A percentile compares a stretch with the other conserved stretches of the same genome.
Conservation (phyloP, 495 filamentous ascomycete species). For the Margaritispora aquatica region DNA sequence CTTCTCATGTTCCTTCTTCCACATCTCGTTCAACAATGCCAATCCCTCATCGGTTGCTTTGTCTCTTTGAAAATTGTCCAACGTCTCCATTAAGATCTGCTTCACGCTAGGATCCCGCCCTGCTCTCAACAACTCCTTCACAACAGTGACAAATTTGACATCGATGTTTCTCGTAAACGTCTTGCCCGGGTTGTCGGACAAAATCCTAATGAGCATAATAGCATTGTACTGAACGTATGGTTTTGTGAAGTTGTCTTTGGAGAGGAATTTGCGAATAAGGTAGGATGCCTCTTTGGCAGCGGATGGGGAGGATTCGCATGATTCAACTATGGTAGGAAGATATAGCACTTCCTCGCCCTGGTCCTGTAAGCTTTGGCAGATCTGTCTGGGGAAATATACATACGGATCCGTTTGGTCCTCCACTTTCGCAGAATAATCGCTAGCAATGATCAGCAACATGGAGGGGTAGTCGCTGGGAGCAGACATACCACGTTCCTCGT, state of each 20-base stretch:
- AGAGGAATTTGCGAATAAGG: conserved; percentile 75
- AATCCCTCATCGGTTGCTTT: conserved; percentile 72
- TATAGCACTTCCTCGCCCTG: conserved; percentile 85
- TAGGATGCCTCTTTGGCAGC: conserved; percentile 74
- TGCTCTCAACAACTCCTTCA: conserved; percentile 69
- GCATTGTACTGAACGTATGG: conserved; percentile 86
- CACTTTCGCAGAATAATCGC: conserved; percentile 73
- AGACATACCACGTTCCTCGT: conserved; percentile 42
- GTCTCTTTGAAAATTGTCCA: conserved; percentile 62
- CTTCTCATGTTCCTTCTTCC: conserved; percentile 78
- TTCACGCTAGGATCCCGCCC: conserved; percentile 70
- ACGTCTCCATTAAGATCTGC: conserved; percentile 79
- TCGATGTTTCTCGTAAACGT: conserved; percentile 87
- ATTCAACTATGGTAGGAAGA: conserved; percentile 91
- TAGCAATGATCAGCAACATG: conserved; percentile 21
- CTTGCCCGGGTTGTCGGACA: conserved; percentile 84
- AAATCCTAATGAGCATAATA: conserved; percentile 91
- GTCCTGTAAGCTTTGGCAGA: conserved; percentile 28
- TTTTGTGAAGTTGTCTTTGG: conserved; percentile 53
- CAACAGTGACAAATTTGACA: conserved; percentile 63
- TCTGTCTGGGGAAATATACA: background rate
- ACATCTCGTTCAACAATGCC: conserved; percentile 64
- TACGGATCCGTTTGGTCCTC: conserved; percentile 44
- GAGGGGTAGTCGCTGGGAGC: background rate
- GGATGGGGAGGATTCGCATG: conserved; percentile 81